Base-by-base conservation (phyloP, 2,329 filamentous ascomycete species). In the Tolypocladium ophioglossoides region DNA sequence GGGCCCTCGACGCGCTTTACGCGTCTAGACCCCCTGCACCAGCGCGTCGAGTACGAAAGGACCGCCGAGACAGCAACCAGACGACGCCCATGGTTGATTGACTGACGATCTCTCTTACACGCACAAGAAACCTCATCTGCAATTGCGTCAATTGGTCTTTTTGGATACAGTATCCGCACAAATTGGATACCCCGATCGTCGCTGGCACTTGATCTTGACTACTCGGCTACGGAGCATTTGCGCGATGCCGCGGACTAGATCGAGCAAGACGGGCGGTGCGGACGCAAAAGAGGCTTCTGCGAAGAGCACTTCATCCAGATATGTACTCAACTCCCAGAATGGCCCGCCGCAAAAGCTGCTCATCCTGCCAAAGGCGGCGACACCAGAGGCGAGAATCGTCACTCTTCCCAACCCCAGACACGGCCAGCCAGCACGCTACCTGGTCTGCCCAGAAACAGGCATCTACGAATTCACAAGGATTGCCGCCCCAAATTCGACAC, bases 391-490 rank as follows among this genome's bases (percentile, higher is more conserved):
- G 24, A 78, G 77, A 53, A 78, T 87, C 53, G 71, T 85, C 52
- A 79, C 78, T 1, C 73, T 87, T 39, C 76, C 78, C 22, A 77
- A 86, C 59, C 83, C 84, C 4, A 76, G 81, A 62, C 76, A 77
- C 60, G 67, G 68, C 20, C 76, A 72, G 35, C 77, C 80, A 3
- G 74, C 78, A 8, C 77, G 83, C 61, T 87, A 84, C 64, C 72
- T 87, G 16, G 73, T 82, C 35, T 86, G 84, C 59, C 81, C 82
- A 3, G 68, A 80, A 51, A 76, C 75, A 1, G 84, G 83, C 54
- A 76, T 86, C 56, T 84, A 82, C 71, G 84, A 87, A 62, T 84
- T 87, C 64, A 85, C 76, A 38, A 78, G 72, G 60, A 74, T 85
- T 57, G 67, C 76, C 2, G 73, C 77, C 0, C 77, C 80, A 11